Evolutionary conservation across 2,329 filamentous ascomycete genomes (phyloP), one percentile per base, ranked within the genome.

Genomic region (Lecanicillium sp.): DNA sequence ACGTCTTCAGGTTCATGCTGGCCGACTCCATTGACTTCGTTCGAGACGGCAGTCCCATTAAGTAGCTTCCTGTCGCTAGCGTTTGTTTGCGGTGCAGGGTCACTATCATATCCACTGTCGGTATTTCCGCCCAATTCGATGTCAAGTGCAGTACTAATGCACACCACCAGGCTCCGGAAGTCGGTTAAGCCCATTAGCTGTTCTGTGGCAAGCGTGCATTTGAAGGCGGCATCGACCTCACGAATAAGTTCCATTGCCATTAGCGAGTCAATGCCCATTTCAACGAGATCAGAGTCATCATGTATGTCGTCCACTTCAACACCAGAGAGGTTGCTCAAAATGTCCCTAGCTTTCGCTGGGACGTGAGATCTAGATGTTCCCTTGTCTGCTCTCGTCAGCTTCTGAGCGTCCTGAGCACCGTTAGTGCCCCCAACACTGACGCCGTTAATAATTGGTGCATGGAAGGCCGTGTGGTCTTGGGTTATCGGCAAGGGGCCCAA

Each of bases 251-350:
- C 69, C 62, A 70, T 71, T 1, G 57, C 64, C 59, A 69, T 65
- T 1, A 73, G 54, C 0, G 69, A 73, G 48, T 73, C 69, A 22
- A 72, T 68, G 1, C 69, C 69, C 3, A 71, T 40, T 29, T 69
- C 63, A 6, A 54, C 57, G n/a, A 71, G 53, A 13, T 55, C 44
- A 6, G 49, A 49, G 14, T 62, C 56, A 18, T 48, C 37, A 20
- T 56, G 53, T 13, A 71, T 60, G 19, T 68, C 62, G 4, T 50
- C 40, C 0, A 47, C 18, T 17, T 64, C 60, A 5, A 66, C 39
- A 17, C 63, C 61, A 3, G 59, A 59, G 0, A 64, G 41, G 3
- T 60, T 46, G 3, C 46, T 47, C 2, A 55, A 29, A 6, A 55
- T 20, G 9, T 10, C 31, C 31, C 10, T 8, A 10, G 13, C 14